Evolutionary conservation across 2,329 filamentous ascomycete genomes (phyloP).

Genomic region (Epichloe sp.): DNA sequence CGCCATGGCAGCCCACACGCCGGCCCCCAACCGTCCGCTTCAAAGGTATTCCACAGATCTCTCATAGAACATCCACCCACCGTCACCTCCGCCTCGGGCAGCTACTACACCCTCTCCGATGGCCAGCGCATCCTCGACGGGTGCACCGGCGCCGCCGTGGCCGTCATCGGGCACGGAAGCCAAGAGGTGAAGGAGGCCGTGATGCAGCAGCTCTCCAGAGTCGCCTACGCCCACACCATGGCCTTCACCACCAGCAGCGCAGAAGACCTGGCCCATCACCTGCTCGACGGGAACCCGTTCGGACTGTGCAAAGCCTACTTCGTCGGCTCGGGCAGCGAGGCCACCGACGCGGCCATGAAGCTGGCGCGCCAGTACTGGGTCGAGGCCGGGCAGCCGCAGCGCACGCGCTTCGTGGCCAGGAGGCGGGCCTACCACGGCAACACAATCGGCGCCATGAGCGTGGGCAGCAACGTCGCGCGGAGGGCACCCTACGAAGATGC

Average conservation of each 20-base stretch:
- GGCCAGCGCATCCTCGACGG: background rate
- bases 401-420: constrained; percentile 29
- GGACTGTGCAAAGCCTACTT: constrained; percentile 14
- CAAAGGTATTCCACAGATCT: constrained; percentile 21
- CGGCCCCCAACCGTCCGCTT: background rate
- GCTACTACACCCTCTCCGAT: constrained; percentile 21
- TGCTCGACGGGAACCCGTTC: constrained; percentile 12
- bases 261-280: constrained; percentile 16
- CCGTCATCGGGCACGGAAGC: constrained; percentile 49
- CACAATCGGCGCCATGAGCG: constrained; percentile 31
- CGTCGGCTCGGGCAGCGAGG: constrained; percentile 18
- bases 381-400: constrained; percentile 23
- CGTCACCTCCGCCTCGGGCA: constrained; percentile 30
- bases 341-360: constrained; percentile 34
- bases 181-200: constrained; percentile 42
- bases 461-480: constrained; percentile 18
- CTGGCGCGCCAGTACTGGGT: constrained; percentile 34
- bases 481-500: constrained; percentile 16
- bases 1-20: background rate
- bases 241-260: constrained; percentile 13
- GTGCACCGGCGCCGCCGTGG: constrained; percentile 33
- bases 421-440: constrained; percentile 37
- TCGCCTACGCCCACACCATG: constrained; percentile 16
- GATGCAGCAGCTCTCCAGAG: constrained; percentile 34
- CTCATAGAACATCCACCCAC: constrained; percentile 14